A percentile compares a stretch with the other conserved stretches of the same genome.
These are phyloP conservation scores for Vickermania spadyakhi DNA, from an alignment of 208 protist species.

Conservation along the genomic window DNA sequence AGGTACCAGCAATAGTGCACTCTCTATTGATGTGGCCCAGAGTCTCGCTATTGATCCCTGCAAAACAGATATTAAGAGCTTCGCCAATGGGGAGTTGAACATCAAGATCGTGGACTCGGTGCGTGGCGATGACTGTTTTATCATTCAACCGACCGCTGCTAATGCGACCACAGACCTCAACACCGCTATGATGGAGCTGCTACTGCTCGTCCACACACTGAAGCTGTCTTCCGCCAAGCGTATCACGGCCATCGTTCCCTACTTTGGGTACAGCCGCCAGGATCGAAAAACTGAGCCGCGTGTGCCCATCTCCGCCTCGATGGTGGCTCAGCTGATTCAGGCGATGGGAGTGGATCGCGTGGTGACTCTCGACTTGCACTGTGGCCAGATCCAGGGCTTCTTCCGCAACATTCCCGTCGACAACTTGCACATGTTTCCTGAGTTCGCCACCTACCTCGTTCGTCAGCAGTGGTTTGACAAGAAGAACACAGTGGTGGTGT, in stretches of 20 bases:
- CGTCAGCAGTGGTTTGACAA: slow-evolving; percentile 77
- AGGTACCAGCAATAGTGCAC: slow-evolving; percentile 70
- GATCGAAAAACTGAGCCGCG: slow-evolving; percentile 94
- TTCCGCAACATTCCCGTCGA: slow-evolving; percentile 94
- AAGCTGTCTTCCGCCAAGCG: slow-evolving; percentile 86
- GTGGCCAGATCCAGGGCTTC: slow-evolving; percentile 94
- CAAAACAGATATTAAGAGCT: slow-evolving; percentile 73
- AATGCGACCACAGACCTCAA: slow-evolving; percentile 67
- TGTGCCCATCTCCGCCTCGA: slow-evolving; percentile 93
- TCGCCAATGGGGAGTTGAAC: slow-evolving; percentile 88
- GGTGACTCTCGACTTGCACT: slow-evolving; percentile 93
- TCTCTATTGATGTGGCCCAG: slow-evolving; percentile 77
- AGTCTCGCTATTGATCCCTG: slow-evolving; percentile 69
- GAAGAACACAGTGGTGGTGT: slow-evolving; percentile 87
- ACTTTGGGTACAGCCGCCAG: slow-evolving; percentile 94
- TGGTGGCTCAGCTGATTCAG: slow-evolving; percentile 92
- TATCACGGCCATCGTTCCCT: slow-evolving; percentile 95
- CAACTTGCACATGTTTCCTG: slow-evolving; percentile 89
- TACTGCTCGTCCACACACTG: slow-evolving; percentile 85
- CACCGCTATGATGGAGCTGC: slow-evolving; percentile 87
- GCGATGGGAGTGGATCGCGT: slow-evolving; percentile 91
- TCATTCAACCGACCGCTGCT: slow-evolving; percentile 90
- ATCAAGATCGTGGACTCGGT: slow-evolving; percentile 93
- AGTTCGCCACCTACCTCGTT: slow-evolving; percentile 79
- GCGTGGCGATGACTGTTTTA: slow-evolving; percentile 93